Evolutionary conservation across 768 basidiomycete species (phyloP), one percentile per base, ranked within the genome.

Genomic region (Termitomyces sp.): DNA sequence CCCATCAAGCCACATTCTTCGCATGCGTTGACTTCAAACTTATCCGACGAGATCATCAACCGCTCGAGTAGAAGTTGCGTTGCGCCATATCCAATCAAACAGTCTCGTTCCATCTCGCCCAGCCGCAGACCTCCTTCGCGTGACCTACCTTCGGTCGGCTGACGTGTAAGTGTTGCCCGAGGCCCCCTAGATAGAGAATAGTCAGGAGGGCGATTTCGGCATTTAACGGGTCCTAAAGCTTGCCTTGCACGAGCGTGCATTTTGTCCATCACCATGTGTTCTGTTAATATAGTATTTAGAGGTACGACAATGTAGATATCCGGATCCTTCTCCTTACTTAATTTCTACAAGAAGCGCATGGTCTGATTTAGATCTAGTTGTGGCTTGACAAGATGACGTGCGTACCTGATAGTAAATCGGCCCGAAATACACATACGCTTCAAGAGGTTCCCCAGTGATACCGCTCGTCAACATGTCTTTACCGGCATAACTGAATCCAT

Each of bases 211-310:
- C 42, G n/a, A 43, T 32, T 32, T 54, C 44, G 53, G 50, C 53
- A 53, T 46, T 52, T 33, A 42, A 26, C 28, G 55, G 57, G 46
- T 40, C 30, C 9, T 59, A 47, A 57, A 60, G 52, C 66, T 65
- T 70, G 88, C 92, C 93, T 88, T 52, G 97, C 94, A 58, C 97
- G 88, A 63, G 97, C 97, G 66, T 99, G 97, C 97, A 99, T 99
- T 80, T 99, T 99, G 80, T 99, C 97, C 88, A 98, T 90, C 52
- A 98, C 96, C 96, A 98, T 98, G 76, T 96, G 95, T 77, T 95
- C 87, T 90, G 63, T 28, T 42, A 60, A 14, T 22, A 58, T 24
- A 42, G 43, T 54, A 59, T 62, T 47, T 58, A 42, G 54, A 65
- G 62, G 65, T n/a, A 63, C 49, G 56, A 40, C 51, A 42, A 13